A percentile compares a stretch with the other conserved stretches of the same genome.
phyloP scores from a whole-genome alignment of 164 flowering plant species.

The Macadamia tetraphylla region DNA sequence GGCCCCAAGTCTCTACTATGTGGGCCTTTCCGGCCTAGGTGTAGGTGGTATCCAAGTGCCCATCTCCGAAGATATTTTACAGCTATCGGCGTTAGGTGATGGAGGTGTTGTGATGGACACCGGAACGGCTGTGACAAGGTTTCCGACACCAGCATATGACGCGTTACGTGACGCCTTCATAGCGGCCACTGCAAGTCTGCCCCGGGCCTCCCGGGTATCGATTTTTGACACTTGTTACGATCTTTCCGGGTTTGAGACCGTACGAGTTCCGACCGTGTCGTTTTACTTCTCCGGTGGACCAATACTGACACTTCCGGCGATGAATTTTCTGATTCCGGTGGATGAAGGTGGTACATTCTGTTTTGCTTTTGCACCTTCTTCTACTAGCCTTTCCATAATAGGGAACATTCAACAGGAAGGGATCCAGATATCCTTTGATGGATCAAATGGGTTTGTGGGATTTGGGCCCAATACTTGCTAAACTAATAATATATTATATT shows the following conservation, averaged over 20 bases:
- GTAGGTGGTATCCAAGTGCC: conserved; percentile 63
- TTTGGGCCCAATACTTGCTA: conserved; percentile 86
- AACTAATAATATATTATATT: conserved; percentile 1
- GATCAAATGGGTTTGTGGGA: conserved; percentile 73
- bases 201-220: conserved; percentile 51
- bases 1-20: conserved; percentile 71
- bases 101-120: conserved; percentile 94
- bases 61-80: conserved; percentile 45
- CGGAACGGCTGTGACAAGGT: conserved; percentile 86
- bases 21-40: conserved; percentile 76
- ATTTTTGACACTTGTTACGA: conserved; percentile 88
- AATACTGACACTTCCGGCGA: conserved; percentile 70
- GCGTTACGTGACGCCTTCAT: conserved; percentile 63
- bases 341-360: conserved; percentile 81
- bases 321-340: conserved; percentile 82
- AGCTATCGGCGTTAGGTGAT: conserved; percentile 38
- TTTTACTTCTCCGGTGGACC: conserved; percentile 78
- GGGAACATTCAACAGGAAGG: conserved; percentile 97
- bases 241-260: conserved; percentile 49
- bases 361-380: conserved; percentile 83
- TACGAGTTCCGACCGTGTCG: conserved; percentile 86
- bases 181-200: conserved; percentile 44
- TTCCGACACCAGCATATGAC: conserved; percentile 54
- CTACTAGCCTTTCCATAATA: conserved; percentile 65
- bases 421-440: conserved; percentile 75